Evolutionary conservation across 2,329 filamentous ascomycete species (phyloP).

Genomic region (Nemania sp.): DNA sequence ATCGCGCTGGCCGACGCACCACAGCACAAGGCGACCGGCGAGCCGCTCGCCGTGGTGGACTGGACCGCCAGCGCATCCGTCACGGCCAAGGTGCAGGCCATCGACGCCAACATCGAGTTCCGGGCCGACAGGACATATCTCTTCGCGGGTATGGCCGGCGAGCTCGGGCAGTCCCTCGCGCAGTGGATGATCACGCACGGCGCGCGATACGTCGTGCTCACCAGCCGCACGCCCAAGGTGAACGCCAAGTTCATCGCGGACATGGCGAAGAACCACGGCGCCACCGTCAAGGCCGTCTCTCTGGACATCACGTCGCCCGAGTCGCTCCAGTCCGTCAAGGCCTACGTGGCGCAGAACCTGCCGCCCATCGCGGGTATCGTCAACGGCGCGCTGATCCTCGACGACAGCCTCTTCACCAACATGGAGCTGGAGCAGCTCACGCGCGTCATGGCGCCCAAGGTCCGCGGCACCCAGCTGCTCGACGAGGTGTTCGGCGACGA

Average conservation of each 20-base stretch:
- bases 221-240: constrained; percentile 39
- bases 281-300: not conserved
- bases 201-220: constrained; percentile 43
- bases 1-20: not conserved
- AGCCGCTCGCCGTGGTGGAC: constrained; percentile 29
- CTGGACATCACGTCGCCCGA: not conserved
- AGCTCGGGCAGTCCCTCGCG: constrained; percentile 43
- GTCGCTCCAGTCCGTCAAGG: not conserved
- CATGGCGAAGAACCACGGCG: not conserved
- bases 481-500: constrained; percentile 38
- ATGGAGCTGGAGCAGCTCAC: not conserved
- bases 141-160: constrained; percentile 40
- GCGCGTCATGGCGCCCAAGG: constrained; percentile 49
- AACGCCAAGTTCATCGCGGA: not conserved
- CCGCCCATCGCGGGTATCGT: constrained; percentile 4
- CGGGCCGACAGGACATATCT: constrained; percentile 39
- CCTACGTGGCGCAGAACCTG: not conserved
- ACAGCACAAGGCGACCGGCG: not conserved
- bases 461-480: constrained; percentile 45
- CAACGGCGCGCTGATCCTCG: constrained; percentile 4
- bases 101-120: not conserved
- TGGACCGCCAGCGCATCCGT: constrained; percentile 37
- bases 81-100: not conserved
- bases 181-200: constrained; percentile 45
- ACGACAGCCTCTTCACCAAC: not conserved